These are phyloP conservation scores for Leccinellum rugosiceps DNA, from an alignment of 768 basidiomycete genomes.

Conservation along the genomic window DNA sequence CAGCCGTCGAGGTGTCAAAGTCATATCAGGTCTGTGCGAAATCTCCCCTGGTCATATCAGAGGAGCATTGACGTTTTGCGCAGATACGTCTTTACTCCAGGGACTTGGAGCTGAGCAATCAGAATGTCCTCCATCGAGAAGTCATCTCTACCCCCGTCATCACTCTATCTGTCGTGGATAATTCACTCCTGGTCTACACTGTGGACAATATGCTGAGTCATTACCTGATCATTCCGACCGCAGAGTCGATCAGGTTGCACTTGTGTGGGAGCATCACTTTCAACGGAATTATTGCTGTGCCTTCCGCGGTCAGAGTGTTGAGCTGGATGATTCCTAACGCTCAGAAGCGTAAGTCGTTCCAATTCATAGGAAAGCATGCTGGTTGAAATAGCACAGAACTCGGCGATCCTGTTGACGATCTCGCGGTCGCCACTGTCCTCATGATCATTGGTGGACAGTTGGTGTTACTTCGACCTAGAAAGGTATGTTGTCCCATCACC, in stretches of 20 bases:
- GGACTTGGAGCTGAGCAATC: constrained; percentile 80
- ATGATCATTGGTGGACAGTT: constrained; percentile 94
- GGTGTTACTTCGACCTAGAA: constrained; percentile 83
- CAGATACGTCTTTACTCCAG: constrained; percentile 94
- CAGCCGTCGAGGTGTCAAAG: constrained; percentile 79
- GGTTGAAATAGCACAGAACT: constrained; percentile 54
- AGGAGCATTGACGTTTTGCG: not conserved
- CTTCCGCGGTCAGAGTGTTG: constrained; percentile 80
- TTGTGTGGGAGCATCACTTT: constrained; percentile 95
- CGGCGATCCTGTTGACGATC: constrained; percentile 90
- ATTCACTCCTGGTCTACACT: constrained; percentile 91
- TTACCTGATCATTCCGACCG: constrained; percentile 83
- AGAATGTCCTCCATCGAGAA: constrained; percentile 82
- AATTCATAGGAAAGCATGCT: not conserved
- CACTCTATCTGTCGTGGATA: constrained; percentile 89
- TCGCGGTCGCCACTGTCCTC: constrained; percentile 90
- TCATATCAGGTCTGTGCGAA: constrained; percentile 61
- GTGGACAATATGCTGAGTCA: constrained; percentile 92
- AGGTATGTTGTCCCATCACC: constrained; percentile 45
- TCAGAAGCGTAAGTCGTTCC: constrained; percentile 74
- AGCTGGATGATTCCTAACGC: constrained; percentile 96
- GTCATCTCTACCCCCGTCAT: constrained; percentile 73
- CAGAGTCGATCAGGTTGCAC: constrained; percentile 80
- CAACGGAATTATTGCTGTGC: constrained; percentile 80
- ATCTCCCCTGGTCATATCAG: not conserved